Evolutionary conservation across 2,329 filamentous ascomycete genomes (phyloP).

Genomic region (Ophiognomonia clavigignenti-juglandacearum): DNA sequence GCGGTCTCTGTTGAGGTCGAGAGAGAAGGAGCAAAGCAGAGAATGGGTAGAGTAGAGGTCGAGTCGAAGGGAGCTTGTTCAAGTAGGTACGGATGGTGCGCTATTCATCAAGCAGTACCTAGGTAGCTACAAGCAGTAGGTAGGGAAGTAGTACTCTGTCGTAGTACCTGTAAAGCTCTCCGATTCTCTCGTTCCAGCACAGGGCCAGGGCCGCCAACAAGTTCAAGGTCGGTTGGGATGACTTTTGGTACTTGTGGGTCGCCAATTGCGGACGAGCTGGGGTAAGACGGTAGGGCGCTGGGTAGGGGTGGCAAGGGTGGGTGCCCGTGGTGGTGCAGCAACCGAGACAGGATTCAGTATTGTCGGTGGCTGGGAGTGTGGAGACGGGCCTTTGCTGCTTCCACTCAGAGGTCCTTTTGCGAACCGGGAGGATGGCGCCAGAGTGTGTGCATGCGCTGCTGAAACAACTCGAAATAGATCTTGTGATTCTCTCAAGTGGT

Average conservation of each 20-base stretch:
- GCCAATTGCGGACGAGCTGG: not conserved
- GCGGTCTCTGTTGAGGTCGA: not conserved
- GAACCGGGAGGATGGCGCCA: not conserved
- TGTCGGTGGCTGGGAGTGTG: constrained; percentile 1
- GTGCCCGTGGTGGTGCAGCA: not conserved
- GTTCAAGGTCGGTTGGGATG: no score
- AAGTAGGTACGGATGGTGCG: not conserved
- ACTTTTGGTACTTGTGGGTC: not conserved
- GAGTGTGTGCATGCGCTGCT: not conserved
- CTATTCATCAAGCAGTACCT: no score
- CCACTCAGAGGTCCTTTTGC: not conserved
- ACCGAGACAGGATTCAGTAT: not conserved
- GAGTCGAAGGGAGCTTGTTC: no score
- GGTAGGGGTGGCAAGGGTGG: not conserved
- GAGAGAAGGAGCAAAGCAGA: not conserved
- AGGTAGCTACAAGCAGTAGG: no score
- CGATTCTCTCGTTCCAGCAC: no score
- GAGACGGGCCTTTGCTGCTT: not conserved
- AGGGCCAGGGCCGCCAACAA: no score
- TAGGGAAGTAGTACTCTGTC: no score
- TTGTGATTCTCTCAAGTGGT: no score
- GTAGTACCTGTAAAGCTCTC: no score
- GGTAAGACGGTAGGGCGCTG: not conserved
- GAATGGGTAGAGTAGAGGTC: not conserved
- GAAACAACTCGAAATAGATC: not conserved